A percentile compares a stretch with the other conserved stretches of the same genome.
Conservation (phyloP, 331 rosid species). For the Spiraea crenata region DNA sequence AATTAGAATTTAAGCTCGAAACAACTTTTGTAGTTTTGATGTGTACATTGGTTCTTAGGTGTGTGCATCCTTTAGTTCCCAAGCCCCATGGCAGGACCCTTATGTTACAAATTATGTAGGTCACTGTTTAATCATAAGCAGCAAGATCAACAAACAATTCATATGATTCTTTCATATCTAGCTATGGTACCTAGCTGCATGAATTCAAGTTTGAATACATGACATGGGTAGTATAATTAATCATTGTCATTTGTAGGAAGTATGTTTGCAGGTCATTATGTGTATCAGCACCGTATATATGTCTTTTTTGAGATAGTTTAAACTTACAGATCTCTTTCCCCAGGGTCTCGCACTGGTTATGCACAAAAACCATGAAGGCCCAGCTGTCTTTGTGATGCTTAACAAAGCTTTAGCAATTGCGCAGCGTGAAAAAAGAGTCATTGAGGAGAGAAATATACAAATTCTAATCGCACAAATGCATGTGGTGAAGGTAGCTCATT, state of each 20-base stretch:
- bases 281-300: not conserved
- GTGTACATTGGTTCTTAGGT: not conserved
- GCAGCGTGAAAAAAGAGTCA: constrained; percentile 51
- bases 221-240: not conserved
- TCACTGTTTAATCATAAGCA: not conserved
- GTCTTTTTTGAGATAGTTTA: not conserved
- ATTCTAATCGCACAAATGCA: constrained; percentile 88
- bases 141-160: not conserved
- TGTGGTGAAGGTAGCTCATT: constrained; percentile 62
- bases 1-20: not conserved
- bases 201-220: not conserved
- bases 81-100: not conserved
- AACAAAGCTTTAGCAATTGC: constrained; percentile 64
- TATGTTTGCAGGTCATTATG: not conserved
- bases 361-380: constrained; percentile 82
- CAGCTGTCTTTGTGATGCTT: constrained; percentile 72
- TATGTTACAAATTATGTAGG: not conserved
- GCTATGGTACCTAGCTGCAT: not conserved
- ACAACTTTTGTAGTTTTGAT: not conserved
- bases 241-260: not conserved
- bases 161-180: not conserved
- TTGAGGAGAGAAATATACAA: constrained; percentile 77
- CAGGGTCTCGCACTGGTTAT: constrained; percentile 90
- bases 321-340: constrained; percentile 16
- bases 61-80: not conserved